Conservation (phyloP, 495 filamentous ascomycete genomes). For the Lichina pygmaea region DNA sequence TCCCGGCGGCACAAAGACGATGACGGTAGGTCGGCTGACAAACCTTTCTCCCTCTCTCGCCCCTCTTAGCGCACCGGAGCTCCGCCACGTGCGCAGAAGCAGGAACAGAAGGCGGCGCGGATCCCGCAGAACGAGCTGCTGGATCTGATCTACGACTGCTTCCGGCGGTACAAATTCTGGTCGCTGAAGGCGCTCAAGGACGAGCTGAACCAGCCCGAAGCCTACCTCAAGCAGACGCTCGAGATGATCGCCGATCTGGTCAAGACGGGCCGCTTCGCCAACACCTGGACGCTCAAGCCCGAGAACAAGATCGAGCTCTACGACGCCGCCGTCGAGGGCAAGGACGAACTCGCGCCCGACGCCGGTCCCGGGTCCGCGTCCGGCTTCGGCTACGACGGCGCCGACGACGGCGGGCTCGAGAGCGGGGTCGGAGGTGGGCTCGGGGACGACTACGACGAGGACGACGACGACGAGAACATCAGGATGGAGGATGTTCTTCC, state of each 20-base stretch:
- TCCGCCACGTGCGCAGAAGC: conserved; percentile 15
- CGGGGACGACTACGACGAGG: conserved; percentile 15
- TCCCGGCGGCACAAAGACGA: conserved; percentile 11
- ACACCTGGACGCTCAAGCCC: conserved; percentile 54
- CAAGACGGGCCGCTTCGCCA: conserved; percentile 54
- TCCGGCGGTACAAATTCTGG: conserved; percentile 71
- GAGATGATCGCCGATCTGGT: conserved; percentile 60
- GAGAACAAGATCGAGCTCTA: conserved; percentile 36
- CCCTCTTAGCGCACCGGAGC: conserved; percentile 13
- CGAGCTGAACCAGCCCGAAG: conserved; percentile 58
- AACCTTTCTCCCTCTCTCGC: conserved; percentile 2
- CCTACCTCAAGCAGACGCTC: conserved; percentile 63
- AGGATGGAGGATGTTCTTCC: conserved; percentile 48
- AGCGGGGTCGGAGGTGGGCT: conserved; percentile 9
- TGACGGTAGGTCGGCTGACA: conserved; percentile 12
- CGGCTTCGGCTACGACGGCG: too few relatives aligned
- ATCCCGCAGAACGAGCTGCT: conserved; percentile 67
- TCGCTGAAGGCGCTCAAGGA: conserved; percentile 54
- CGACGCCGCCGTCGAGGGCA: conserved; percentile 15
- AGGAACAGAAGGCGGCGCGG: conserved; percentile 60
- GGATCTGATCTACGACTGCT: conserved; percentile 56
- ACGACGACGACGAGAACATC: conserved; percentile 33
- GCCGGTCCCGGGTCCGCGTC: conserved; percentile 13
- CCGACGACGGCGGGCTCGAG: conserved; percentile 9
- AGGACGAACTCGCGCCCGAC: conserved; percentile 21